Evolutionary conservation across 495 filamentous ascomycete species (phyloP), one percentile per base, ranked within the genome.

Genomic region (Lepraria neglecta): DNA sequence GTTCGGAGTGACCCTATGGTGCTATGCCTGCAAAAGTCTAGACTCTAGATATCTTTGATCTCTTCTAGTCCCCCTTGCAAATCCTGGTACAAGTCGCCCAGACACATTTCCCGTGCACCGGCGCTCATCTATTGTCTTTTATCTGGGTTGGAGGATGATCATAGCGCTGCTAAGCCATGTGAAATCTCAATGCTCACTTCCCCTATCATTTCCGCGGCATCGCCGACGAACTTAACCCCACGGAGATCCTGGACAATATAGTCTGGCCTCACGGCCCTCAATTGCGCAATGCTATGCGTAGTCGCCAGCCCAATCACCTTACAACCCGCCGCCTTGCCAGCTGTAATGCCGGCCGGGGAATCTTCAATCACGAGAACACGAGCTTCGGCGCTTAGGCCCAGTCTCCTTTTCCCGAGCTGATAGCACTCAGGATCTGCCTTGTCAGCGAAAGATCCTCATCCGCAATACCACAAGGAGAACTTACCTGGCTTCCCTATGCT

Each of bases 301-400:
- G 92, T 97, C 51, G 87, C 84, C 38, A 98, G 72, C n/a, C 85
- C 92, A 47, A 96, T 74, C 5, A 98, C 94, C 69, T 84, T 84
- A 75, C 90, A 97, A 3, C 90, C 90, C 3, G 94, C 92, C 1
- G 84, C 89, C 74, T 94, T 95, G 27, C 94, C 92, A 21, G 92
- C 86, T 54, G 74, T 76, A 63, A 97, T 92, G 3, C 94, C 94
- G n/a, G 92, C 91, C 0, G 94, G 92, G 53, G 88, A 87, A 73
- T 98, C 94, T 72, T 98, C 94, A 7, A 98, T 73, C 40, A 98
- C 92, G 19, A 97, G 75, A 21, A 94, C 75, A 27, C 40, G 24
- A 14, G 71, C 72, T 1, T 78, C 75, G n/a, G 77, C 70, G 42
- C 69, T 68, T 27, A 94, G 71, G 0, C 76, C 80, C 17, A 95